Percentiles rank a stretch among this genome's conserved stretches.
These are phyloP conservation scores for Alternaria triticimaculans DNA, from an alignment of 2,329 filamentous ascomycete species.

Conservation along the genomic window DNA sequence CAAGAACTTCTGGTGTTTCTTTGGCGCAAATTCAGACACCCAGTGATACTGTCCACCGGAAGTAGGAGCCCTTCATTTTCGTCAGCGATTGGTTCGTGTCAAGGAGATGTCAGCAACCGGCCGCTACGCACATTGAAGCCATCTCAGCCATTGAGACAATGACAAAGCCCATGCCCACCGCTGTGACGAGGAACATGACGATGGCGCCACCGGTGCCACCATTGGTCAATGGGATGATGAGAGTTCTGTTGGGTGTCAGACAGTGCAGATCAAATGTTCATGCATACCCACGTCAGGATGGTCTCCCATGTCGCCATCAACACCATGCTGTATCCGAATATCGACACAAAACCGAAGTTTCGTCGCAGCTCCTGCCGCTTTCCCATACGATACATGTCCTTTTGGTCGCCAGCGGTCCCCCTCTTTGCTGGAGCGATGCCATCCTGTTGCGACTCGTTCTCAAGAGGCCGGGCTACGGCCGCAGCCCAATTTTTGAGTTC, in stretches of 20 bases:
- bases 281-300: conserved; percentile 18
- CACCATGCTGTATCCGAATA: conserved; percentile 36
- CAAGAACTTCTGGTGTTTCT: conserved; percentile 30
- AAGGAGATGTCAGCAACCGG: background rate
- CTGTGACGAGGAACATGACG: conserved; percentile 32
- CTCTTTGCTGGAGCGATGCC: background rate
- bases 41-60: conserved; percentile 40
- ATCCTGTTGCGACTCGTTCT: background rate
- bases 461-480: background rate
- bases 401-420: conserved; percentile 21
- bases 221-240: conserved; percentile 30
- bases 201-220: conserved; percentile 37
- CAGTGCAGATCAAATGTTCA: too few relatives aligned
- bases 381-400: conserved; percentile 39
- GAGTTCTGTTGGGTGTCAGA: conserved; percentile 18
- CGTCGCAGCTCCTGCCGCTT: conserved; percentile 35
- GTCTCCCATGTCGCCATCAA: conserved; percentile 40
- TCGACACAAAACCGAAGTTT: conserved; percentile 36
- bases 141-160: conserved; percentile 39
- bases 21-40: conserved; percentile 37
- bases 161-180: conserved; percentile 28
- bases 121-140: conserved; percentile 30
- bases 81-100: background rate
- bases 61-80: conserved; percentile 28
- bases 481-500: background rate